Evolutionary conservation across 495 filamentous ascomycete genomes (phyloP).

Genomic region (Hypoxylon intermedium): DNA sequence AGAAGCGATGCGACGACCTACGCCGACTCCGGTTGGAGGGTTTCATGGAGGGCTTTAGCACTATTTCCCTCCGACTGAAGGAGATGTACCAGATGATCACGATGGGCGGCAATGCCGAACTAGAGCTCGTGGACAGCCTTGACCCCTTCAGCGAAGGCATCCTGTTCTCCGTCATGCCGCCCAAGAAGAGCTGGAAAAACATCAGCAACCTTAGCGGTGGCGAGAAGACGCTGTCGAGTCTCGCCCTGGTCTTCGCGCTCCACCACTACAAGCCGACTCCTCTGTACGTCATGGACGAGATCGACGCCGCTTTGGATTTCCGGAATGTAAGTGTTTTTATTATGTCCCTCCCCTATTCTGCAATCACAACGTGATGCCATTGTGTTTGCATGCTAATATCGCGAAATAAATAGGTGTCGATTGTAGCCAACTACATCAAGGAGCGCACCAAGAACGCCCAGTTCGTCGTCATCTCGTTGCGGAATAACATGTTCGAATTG

Average conservation of each 20-base stretch:
- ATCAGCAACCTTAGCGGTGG: conserved; percentile 93
- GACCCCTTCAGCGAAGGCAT: conserved; percentile 98
- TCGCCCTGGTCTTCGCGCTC: conserved; percentile 94
- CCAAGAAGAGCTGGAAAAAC: conserved; percentile 99
- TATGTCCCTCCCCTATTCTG: not conserved
- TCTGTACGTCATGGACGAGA: conserved; percentile 99
- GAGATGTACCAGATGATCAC: conserved; percentile 99
- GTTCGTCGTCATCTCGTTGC: conserved; percentile 96
- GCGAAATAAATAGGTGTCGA: conserved; percentile 74
- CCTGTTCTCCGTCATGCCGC: conserved; percentile 96
- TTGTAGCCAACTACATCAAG: conserved; percentile 98
- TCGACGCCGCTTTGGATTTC: conserved; percentile 97
- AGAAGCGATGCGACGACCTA: conserved; percentile 88
- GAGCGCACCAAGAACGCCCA: conserved; percentile 98
- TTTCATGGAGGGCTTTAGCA: conserved; percentile 97
- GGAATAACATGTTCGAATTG: conserved; percentile 99
- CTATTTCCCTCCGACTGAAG: conserved; percentile 93
- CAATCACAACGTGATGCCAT: too few relatives aligned
- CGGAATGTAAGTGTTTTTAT: conserved; percentile 76
- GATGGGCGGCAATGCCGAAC: conserved; percentile 97
- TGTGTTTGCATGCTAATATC: conserved; percentile 31
- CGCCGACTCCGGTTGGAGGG: conserved; percentile 88
- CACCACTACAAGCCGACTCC: conserved; percentile 99
- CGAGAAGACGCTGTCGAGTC: conserved; percentile 93
- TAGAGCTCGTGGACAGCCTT: conserved; percentile 92